A percentile compares a stretch with the other conserved stretches of the same genome.
phyloP scores from a whole-genome alignment of 2,329 filamentous ascomycete genomes.

The Metarhizium anisopliae region DNA sequence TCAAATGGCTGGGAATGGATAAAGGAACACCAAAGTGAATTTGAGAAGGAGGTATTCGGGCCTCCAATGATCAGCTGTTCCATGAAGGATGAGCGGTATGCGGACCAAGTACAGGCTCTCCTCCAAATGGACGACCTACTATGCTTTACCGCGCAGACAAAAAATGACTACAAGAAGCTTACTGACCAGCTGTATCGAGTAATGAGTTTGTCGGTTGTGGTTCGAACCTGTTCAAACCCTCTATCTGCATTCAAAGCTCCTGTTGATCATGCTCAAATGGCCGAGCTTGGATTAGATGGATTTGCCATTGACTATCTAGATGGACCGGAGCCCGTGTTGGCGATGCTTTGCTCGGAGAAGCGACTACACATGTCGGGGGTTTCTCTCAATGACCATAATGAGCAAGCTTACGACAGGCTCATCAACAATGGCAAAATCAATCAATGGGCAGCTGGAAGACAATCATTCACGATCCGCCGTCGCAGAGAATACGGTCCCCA shows the following conservation, averaged over 20 bases:
- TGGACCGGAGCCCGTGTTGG: conserved; percentile 74
- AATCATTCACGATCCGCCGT: conserved; percentile 55
- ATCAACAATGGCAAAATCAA: conserved; percentile 47
- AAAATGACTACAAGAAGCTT: conserved; percentile 65
- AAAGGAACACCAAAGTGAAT: conserved; percentile 56
- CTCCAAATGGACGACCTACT: conserved; percentile 43
- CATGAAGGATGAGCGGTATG: conserved; percentile 62
- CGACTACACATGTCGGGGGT: conserved; percentile 62
- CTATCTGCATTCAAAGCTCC: conserved; percentile 47
- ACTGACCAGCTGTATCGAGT: conserved; percentile 53
- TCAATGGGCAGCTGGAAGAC: conserved; percentile 61
- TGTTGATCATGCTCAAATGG: conserved; percentile 46
- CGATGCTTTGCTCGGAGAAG: conserved; percentile 75
- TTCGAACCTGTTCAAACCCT: conserved; percentile 52
- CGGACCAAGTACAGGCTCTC: conserved; percentile 44
- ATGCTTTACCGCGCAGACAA: conserved; percentile 70
- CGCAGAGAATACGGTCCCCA: conserved; percentile 72
- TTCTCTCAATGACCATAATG: conserved; percentile 50
- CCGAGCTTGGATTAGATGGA: conserved; percentile 59
- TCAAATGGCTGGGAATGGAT: conserved; percentile 75
- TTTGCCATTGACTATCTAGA: conserved; percentile 72
- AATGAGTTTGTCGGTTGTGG: conserved; percentile 61
- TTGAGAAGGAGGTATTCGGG: conserved; percentile 70
- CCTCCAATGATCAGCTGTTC: conserved; percentile 75
- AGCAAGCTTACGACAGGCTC: conserved; percentile 61